Conservation (phyloP, 345 rosid genomes). For the Ailanthus altissimus region DNA sequence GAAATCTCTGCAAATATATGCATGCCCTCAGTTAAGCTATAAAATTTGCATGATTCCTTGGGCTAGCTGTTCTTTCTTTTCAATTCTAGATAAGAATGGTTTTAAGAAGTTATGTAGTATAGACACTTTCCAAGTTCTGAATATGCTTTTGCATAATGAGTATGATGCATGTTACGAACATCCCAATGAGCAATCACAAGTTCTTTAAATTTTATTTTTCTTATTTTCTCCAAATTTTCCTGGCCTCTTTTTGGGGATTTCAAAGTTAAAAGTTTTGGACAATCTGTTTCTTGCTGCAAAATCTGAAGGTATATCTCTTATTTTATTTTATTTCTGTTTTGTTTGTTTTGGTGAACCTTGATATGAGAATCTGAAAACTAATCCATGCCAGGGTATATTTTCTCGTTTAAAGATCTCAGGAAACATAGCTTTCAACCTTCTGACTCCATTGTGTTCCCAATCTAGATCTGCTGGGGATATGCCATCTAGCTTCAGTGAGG, state of each 20-base stretch:
- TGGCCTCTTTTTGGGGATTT: neutral
- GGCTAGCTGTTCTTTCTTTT: no score
- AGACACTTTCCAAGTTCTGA: neutral
- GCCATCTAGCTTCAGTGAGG: constrained; percentile 67
- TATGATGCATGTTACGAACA: neutral
- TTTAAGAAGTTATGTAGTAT: no score
- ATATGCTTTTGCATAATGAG: neutral
- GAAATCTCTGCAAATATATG: neutral
- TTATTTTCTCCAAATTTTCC: no score
- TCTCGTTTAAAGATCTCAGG: neutral
- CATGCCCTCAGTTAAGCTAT: neutral
- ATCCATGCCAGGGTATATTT: no score
- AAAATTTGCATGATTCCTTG: neutral
- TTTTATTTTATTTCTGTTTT: no score
- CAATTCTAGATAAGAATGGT: no score
- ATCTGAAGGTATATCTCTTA: neutral
- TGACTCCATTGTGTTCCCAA: constrained; percentile 19
- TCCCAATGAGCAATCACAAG: no score
- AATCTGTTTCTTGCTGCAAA: neutral
- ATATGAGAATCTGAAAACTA: no score
- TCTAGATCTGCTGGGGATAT: constrained; percentile 50
- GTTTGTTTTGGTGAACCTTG: no score
- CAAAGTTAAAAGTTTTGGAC: neutral
- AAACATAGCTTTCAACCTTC: neutral
- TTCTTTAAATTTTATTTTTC: neutral